Base-by-base conservation (phyloP, 805 yeast genomes). In the Ogataea glucozyma region DNA sequence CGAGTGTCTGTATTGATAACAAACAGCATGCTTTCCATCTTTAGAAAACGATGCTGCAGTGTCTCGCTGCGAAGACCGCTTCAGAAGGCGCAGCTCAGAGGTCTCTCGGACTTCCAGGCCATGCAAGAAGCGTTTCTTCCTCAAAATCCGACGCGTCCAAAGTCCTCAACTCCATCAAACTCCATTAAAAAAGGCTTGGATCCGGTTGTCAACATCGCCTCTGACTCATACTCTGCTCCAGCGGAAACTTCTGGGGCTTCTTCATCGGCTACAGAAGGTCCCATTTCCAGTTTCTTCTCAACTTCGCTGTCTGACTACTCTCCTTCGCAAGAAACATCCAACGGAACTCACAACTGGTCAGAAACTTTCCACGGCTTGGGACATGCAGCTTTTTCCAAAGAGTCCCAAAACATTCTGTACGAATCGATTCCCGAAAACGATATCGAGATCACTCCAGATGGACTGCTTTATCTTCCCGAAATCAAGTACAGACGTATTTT, bases 371-470 rank as follows among this genome's bases (percentile, higher is more conserved):
- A 78, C 53, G 98, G 98, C 0, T 68, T 93, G 24, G 96, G 96
- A 5, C 67, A 79, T 3, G 78, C 73, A n/a, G 83, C 97, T 1
- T 91, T 93, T 56, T 66, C 81, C 4, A 70, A 70, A 12, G 77
- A 78, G 30, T 72, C 81, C 0, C 81, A 79, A 41, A 75, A 76
- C 19, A 70, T 78, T n/a, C 67, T 93, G 13, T 60, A 80, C 40
- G 77, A 82, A 6, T 77, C 83, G 0, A 59, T 93, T n/a, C 75
- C 73, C 0, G 73, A 78, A 5, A 73, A 74, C 20, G 97, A 91
- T 53, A 81, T 93, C 40, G 99, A 93, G 62, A 85, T 93, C 51
- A 93, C 91, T 47, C 98, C 98, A 1, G 99, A 93, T 62, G 98
- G 98, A 12, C 69, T 93, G 38, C 64, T 93, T 6, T 93, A 88